Conservation (phyloP, 1,284 basidiomycete genomes). For the Pascua sp. region DNA sequence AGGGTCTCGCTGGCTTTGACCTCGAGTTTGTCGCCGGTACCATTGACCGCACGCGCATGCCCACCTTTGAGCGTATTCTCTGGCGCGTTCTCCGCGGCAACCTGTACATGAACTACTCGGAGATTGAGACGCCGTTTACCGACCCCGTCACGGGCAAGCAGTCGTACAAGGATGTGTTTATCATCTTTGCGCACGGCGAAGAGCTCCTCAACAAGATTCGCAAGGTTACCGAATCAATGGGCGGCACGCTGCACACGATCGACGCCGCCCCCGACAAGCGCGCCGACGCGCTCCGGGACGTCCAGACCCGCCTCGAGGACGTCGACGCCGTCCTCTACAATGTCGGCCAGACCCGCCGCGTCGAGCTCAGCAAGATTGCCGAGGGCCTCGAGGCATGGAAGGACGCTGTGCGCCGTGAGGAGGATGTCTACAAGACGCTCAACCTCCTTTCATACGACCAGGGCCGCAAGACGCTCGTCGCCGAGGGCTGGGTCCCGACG, state of each 20-base stretch:
- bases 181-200: constrained; percentile 97
- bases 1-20: constrained; percentile 59
- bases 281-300: constrained; percentile 81
- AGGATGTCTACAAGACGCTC: constrained; percentile 88
- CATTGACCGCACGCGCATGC: constrained; percentile 85
- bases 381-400: constrained; percentile 87
- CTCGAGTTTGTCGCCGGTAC: constrained; percentile 97
- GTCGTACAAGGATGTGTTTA: constrained; percentile 96
- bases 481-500: constrained; percentile 97
- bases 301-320: constrained; percentile 86
- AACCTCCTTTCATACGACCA: constrained; percentile 94
- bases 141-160: constrained; percentile 76
- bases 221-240: constrained; percentile 97
- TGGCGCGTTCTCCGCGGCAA: constrained; percentile 98
- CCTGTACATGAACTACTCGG: constrained; percentile 97
- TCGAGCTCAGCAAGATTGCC: constrained; percentile 80
- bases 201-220: constrained; percentile 93
- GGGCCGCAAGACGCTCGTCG: constrained; percentile 88
- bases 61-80: constrained; percentile 93
- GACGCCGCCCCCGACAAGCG: constrained; percentile 92
- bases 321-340: constrained; percentile 86
- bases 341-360: constrained; percentile 77
- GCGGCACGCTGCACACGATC: constrained; percentile 93
- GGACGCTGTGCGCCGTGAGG: constrained; percentile 92
- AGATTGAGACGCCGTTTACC: constrained; percentile 89